Conservation (phyloP, 306 rosid species). For the Castanea crenata region DNA sequence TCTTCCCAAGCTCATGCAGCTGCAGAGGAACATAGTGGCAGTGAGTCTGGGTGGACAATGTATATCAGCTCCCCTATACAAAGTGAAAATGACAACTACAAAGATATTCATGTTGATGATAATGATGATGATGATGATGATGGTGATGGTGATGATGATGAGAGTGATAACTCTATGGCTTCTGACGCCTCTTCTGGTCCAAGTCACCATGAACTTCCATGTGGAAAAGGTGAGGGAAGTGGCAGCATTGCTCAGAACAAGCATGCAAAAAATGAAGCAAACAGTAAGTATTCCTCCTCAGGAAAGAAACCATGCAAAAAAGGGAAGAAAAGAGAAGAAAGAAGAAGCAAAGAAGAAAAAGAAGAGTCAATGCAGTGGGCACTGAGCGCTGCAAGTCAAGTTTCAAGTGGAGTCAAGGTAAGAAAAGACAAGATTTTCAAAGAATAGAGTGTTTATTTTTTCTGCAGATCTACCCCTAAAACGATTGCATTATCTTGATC, state of each 20-base stretch:
- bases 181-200: constrained; percentile 86
- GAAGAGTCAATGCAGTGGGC: constrained; percentile 30
- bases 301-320: constrained; percentile 36
- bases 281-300: constrained; percentile 21
- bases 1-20: constrained; percentile 38
- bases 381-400: constrained; percentile 61
- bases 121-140: neutral
- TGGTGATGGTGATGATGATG: constrained; percentile 16
- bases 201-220: constrained; percentile 30
- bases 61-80: constrained; percentile 51
- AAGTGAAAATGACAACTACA: constrained; percentile 13
- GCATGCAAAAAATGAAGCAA: constrained; percentile 11
- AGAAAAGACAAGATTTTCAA: constrained; percentile 11
- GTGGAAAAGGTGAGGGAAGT: constrained; percentile 32
- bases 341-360: constrained; percentile 22
- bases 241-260: constrained; percentile 7
- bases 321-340: constrained; percentile 32
- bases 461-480: neutral
- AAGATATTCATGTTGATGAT: neutral
- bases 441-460: neutral
- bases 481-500: neutral
- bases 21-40: constrained; percentile 31
- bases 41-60: constrained; percentile 79
- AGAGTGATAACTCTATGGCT: constrained; percentile 68
- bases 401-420: constrained; percentile 35